Conservation (phyloP, 345 rosid genomes). For the Hevea brasiliensis region DNA sequence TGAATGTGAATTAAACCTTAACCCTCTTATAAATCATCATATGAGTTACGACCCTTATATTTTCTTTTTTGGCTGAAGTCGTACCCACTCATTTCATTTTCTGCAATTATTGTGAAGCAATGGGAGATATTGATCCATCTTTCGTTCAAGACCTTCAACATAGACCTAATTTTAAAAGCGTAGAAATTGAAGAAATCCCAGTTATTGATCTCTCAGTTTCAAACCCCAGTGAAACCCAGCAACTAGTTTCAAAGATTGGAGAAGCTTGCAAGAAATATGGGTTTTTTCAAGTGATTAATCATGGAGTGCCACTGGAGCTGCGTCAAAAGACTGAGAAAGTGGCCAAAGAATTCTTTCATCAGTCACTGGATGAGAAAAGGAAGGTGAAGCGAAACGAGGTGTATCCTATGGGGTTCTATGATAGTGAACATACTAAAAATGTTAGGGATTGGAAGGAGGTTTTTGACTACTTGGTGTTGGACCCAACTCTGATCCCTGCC, state of each 20-base stretch:
- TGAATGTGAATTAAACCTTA: no score
- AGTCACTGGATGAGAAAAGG: conserved; percentile 54
- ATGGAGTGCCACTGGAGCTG: conserved; percentile 60
- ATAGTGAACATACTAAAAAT: conserved; percentile 83
- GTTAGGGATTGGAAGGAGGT: conserved; percentile 94
- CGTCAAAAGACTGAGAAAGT: conserved; percentile 36
- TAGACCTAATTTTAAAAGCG: conserved; percentile 17
- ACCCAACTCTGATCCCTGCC: conserved; percentile 62
- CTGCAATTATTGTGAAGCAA: neutral
- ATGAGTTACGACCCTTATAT: neutral
- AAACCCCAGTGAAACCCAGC: conserved; percentile 14
- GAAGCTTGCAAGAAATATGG: conserved; percentile 83
- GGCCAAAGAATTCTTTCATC: conserved; percentile 54
- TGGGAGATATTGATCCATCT: conserved; percentile 33
- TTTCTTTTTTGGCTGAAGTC: no score
- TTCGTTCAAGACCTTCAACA: conserved; percentile 25
- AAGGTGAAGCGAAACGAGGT: conserved; percentile 66
- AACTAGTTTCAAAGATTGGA: conserved; percentile 45
- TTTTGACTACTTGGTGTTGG: conserved; percentile 61
- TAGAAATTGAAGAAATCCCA: conserved; percentile 25
- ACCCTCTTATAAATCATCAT: neutral
- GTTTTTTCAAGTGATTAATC: conserved; percentile 82
- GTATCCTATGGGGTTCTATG: conserved; percentile 68
- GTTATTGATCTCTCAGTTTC: conserved; percentile 55
- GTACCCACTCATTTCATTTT: neutral